Base-by-base conservation (phyloP, 352 stramenopile genomes). In the Phytophthora pseudosyringae region DNA sequence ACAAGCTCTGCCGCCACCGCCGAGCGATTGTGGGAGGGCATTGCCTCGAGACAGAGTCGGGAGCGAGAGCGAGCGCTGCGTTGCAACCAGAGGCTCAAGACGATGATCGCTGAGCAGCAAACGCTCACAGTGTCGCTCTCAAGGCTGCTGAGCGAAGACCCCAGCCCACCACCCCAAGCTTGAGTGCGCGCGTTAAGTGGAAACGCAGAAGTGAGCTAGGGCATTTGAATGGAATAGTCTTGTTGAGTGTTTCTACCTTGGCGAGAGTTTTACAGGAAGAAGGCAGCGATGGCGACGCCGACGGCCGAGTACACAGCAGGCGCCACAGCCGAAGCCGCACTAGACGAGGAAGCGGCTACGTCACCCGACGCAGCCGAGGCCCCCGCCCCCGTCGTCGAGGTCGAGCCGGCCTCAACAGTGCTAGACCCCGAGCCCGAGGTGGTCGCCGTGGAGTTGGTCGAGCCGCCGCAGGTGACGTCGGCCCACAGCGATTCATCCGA, bases 401-500 rank as follows among this genome's bases (percentile, higher is more conserved):
- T 28, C 4, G 64, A 57, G 5, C 64, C 64, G 11, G 52, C 64
- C 4, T 61, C 38, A 11, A 46, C 49, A 4, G 56, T 70, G 39
- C 32, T 71, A 21, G 64, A 70, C 29, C 59, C 50, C 44, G 63
- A 66, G 47, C 53, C 52, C 9, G 65, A 47, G 26, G 44, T 69
- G 32, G 21, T 21, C 21, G 21, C 21, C 21, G 21, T 21, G 21
- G 21, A 21, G 21, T 21, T 21, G 21, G 21, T 2, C 1, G 67
- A 60, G 10, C 45, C 58, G 5, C 38, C 38, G 35, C 73, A 81
- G 8, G 49, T 62, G 59, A 81, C 43, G 32, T 47, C 48, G 16
- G 59, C 60, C 70, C 74, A 82, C 26, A 82, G 63, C 16, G 59
- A 67, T 40, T 51, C 26, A 43, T 82, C 59, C 31, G 71, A 71